Conservation (phyloP, 306 rosid genomes). For the Psophocarpus tetragonolobus region DNA sequence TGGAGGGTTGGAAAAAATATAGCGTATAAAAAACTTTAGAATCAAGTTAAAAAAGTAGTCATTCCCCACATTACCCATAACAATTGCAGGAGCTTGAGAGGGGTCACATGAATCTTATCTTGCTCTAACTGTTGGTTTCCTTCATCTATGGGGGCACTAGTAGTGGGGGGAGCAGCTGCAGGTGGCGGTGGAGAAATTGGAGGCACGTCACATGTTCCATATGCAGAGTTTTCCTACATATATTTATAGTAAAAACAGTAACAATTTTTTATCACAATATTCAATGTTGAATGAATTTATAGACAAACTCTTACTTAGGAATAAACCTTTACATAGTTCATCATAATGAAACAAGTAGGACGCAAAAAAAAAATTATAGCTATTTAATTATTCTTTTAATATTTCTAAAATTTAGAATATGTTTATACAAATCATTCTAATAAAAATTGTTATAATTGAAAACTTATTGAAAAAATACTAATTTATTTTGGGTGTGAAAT, state of each 20-base stretch:
- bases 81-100: constrained; percentile 41
- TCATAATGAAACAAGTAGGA: not conserved
- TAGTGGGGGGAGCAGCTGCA: constrained; percentile 36
- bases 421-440: not conserved
- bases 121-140: not conserved
- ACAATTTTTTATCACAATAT: not conserved
- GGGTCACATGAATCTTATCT: constrained; percentile 20
- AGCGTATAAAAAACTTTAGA: not conserved
- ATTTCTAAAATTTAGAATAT: not conserved
- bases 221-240: constrained; percentile 53
- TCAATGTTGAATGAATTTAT: not conserved
- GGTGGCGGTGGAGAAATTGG: constrained; percentile 74
- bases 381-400: not conserved
- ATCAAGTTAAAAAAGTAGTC: constrained; percentile 24
- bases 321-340: not conserved
- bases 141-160: not conserved
- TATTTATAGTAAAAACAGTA: constrained; percentile 5
- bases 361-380: not conserved
- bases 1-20: not conserved
- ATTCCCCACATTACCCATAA: constrained; percentile 40
- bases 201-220: constrained; percentile 67
- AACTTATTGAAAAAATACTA: not conserved
- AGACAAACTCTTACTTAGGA: not conserved
- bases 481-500: not conserved
- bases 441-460: not conserved